phyloP scores from a whole-genome alignment of 2,329 filamentous ascomycete species.

The Colletotrichum cereale region DNA sequence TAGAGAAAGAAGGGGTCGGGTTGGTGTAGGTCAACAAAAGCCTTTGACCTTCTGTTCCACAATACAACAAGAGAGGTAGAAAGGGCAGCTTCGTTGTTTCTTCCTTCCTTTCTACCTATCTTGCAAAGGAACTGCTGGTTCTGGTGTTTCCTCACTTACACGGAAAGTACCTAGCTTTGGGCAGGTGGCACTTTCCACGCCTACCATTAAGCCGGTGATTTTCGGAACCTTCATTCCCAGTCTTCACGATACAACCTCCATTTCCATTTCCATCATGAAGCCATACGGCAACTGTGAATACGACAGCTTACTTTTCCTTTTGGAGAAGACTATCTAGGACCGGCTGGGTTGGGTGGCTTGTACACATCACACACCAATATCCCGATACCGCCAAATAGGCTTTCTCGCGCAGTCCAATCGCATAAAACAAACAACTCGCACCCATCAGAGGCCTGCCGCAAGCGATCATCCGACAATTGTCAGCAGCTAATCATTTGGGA shows the following conservation, averaged over 20 bases:
- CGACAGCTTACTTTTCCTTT: neutral
- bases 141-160: neutral
- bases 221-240: neutral
- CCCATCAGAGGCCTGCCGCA: slow-evolving; percentile 12
- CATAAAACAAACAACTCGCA: neutral
- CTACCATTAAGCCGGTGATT: neutral
- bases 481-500: slow-evolving; percentile 5
- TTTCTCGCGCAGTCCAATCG: slow-evolving; percentile 14
- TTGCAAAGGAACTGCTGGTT: too few species aligned
- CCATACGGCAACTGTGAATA: neutral
- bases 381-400: neutral
- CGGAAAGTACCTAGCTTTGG: neutral
- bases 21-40: neutral
- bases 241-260: neutral
- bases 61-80: neutral
- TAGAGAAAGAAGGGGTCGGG: neutral
- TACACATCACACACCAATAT: neutral
- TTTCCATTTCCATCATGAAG: neutral
- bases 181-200: neutral
- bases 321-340: neutral
- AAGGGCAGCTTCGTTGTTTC: neutral
- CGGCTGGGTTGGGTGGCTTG: too few species aligned
- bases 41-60: too few species aligned
- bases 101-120: too few species aligned
- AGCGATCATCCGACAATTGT: slow-evolving; percentile 5